A percentile compares a stretch with the other conserved stretches of the same genome.
phyloP scores from a whole-genome alignment of 2,329 filamentous ascomycete species.

The Zymoseptoria crescenta region DNA sequence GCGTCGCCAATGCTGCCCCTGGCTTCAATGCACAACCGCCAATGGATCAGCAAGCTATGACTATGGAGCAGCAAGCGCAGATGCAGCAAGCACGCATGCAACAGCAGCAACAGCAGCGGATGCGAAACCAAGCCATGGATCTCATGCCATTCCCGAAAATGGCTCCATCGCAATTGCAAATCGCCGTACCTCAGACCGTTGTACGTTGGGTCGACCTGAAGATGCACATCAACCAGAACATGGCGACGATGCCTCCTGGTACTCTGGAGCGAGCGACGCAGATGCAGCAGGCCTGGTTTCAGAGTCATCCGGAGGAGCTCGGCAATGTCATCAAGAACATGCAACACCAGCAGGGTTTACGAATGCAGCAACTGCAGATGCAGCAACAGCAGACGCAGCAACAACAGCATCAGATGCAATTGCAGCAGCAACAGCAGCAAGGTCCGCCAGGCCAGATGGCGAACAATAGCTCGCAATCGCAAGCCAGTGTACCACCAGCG shows the following conservation, averaged over 20 bases:
- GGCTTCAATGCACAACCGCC: slow-evolving; percentile 17
- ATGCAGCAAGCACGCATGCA: slow-evolving; percentile 10
- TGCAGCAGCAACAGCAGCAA: slow-evolving; percentile 2
- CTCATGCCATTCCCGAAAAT: slow-evolving; percentile 13
- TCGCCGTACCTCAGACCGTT: slow-evolving; percentile 41
- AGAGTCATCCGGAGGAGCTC: slow-evolving; percentile 17
- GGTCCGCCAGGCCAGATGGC: background rate
- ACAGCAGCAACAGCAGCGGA: slow-evolving; percentile 7
- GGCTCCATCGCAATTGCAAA: slow-evolving; percentile 7
- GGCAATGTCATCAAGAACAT: slow-evolving; percentile 20
- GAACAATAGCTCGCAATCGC: background rate
- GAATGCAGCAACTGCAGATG: slow-evolving; percentile 38
- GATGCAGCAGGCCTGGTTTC: slow-evolving; percentile 21
- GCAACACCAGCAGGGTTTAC: slow-evolving; percentile 26
- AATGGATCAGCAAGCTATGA: slow-evolving; percentile 8
- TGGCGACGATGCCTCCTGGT: slow-evolving; percentile 34
- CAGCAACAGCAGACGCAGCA: slow-evolving; percentile 26
- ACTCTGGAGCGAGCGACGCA: slow-evolving; percentile 34
- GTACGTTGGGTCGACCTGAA: slow-evolving; percentile 52
- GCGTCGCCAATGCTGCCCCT: slow-evolving; percentile 14
- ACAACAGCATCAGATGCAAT: slow-evolving; percentile 1
- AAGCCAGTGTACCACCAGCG: slow-evolving; percentile 15
- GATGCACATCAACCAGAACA: slow-evolving; percentile 44
- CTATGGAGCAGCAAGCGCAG: slow-evolving; percentile 6
- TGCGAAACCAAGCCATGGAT: slow-evolving; percentile 13